Percentiles rank a stretch among this genome's conserved stretches.
Evolutionary conservation across 331 rosid species (phyloP).

Genomic region (Malus hybrid): DNA sequence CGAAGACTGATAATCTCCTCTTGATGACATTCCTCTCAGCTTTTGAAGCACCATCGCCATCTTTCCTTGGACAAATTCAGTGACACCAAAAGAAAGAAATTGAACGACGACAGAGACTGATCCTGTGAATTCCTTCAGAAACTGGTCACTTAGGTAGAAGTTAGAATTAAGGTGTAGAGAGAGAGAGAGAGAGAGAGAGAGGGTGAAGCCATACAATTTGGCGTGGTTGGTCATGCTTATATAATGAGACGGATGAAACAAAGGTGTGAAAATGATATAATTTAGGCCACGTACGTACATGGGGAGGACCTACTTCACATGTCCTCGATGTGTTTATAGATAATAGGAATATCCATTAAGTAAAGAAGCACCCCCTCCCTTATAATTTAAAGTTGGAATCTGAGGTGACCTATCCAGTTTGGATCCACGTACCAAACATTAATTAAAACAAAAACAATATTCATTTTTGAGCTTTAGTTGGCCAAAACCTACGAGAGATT

Average conservation of each 20-base stretch:
- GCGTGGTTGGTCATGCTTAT: conserved; percentile 29
- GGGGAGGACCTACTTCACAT: conserved; percentile 19
- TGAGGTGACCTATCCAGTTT: neutral
- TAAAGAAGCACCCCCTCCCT: neutral
- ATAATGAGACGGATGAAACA: conserved; percentile 26
- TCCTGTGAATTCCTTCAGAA: neutral
- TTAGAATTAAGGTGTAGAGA: neutral
- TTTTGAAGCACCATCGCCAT: neutral
- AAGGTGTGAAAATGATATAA: neutral
- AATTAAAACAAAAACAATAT: neutral
- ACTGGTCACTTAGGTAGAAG: neutral
- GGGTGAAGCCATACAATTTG: neutral
- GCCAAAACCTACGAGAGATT: neutral
- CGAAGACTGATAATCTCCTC: neutral
- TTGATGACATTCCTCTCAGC: conserved; percentile 2
- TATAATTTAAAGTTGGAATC: conserved; percentile 5
- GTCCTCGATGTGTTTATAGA: neutral
- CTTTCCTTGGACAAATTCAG: neutral
- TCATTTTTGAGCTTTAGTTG: neutral
- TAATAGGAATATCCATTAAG: conserved; percentile 18
- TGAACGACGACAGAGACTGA: neutral
- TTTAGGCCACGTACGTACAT: conserved; percentile 6
- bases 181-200: neutral
- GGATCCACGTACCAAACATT: neutral
- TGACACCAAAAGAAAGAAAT: neutral